phyloP scores from a whole-genome alignment of 805 yeast species.

The Ascoidea rubescens region DNA sequence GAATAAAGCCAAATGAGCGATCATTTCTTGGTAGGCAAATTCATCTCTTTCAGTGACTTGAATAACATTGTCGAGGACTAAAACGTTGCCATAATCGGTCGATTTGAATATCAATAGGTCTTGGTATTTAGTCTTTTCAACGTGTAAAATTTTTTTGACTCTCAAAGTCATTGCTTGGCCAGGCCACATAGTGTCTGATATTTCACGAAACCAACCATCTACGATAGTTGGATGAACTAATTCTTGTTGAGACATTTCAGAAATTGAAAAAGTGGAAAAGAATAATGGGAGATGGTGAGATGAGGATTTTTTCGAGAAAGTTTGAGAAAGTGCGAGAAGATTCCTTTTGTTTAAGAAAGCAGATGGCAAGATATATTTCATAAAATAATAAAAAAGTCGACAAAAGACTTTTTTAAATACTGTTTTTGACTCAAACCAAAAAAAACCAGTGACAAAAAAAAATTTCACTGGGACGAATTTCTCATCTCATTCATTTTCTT shows the following conservation, averaged over 20 bases:
- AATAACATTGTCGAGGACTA: constrained; percentile 79
- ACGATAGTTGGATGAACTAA: constrained; percentile 19
- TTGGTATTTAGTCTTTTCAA: constrained; percentile 58
- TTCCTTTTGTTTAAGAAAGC: no score
- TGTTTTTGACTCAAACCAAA: no score
- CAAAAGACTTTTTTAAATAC: no score
- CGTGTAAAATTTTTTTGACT: constrained; percentile 52
- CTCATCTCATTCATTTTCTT: no score
- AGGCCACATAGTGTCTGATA: constrained; percentile 58
- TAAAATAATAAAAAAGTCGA: no score
- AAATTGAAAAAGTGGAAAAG: no score
- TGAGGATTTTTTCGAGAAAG: no score
- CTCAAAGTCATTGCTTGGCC: constrained; percentile 72
- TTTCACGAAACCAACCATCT: constrained; percentile 77
- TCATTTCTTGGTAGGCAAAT: constrained; percentile 88
- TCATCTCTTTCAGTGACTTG: constrained; percentile 91
- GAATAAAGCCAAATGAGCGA: constrained; percentile 70
- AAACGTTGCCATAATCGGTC: constrained; percentile 68
- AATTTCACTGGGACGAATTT: no score
- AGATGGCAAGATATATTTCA: no score
- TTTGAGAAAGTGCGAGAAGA: no score
- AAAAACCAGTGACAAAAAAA: no score
- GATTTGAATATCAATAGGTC: constrained; percentile 73
- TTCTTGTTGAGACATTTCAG: constrained; percentile 7
- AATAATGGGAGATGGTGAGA: no score